A percentile compares a stretch with the other conserved stretches of the same genome.
Conservation (phyloP, 306 rosid genomes). For the Carpinus fangiana region DNA sequence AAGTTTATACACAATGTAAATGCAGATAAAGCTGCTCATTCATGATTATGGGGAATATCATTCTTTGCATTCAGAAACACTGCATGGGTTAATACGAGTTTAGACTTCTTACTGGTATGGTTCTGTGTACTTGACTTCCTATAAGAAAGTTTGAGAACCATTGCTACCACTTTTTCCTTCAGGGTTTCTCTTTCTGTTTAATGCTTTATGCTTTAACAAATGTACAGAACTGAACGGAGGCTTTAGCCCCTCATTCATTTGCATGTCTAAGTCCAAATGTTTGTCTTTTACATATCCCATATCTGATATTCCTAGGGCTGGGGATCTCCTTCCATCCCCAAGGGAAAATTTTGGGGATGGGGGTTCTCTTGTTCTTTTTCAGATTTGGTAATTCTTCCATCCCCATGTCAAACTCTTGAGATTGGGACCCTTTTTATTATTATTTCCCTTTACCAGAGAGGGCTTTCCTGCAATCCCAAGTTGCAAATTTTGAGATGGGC, state of each 20-base stretch:
- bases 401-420: neutral
- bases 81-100: neutral
- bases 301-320: neutral
- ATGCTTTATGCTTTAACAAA: neutral
- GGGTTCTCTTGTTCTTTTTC: neutral
- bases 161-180: neutral
- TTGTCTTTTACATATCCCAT: neutral
- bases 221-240: neutral
- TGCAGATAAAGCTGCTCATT: constrained; percentile 54
- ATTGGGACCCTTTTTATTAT: neutral
- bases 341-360: neutral
- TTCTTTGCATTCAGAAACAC: constrained; percentile 51
- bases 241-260: neutral
- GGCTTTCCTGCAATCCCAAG: neutral
- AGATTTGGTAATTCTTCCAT: neutral
- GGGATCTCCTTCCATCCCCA: constrained; percentile 11
- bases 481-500: neutral
- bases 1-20: constrained; percentile 54
- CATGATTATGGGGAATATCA: constrained; percentile 52
- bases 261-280: neutral
- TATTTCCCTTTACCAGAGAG: neutral
- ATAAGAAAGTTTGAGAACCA: neutral
- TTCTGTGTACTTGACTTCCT: neutral
- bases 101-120: too few relatives aligned
- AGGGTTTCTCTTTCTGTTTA: neutral